Percentiles rank a stretch among this genome's conserved stretches.
phyloP scores from a whole-genome alignment of 345 rosid species.

The Gossypium rotundifolium region DNA sequence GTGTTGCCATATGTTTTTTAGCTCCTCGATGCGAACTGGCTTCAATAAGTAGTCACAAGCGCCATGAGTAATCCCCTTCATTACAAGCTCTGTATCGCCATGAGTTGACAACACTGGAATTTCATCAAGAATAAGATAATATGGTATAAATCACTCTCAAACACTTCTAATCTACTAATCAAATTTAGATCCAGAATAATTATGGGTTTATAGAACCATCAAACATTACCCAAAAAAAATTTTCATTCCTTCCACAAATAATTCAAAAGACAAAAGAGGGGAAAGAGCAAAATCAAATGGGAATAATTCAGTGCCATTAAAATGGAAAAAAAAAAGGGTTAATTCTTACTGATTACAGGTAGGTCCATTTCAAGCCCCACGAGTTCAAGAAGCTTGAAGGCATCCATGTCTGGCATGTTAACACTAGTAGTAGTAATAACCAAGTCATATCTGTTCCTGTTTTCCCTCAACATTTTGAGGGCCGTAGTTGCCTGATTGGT shows the following conservation, averaged over 20 bases:
- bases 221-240: neutral
- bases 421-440: constrained; percentile 78
- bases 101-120: constrained; percentile 74
- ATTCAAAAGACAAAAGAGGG: constrained; percentile 2
- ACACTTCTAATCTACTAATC: neutral
- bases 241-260: neutral
- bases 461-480: constrained; percentile 52
- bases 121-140: constrained; percentile 4
- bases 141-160: neutral
- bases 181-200: neutral
- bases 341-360: constrained; percentile 69
- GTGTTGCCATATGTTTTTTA: constrained; percentile 91
- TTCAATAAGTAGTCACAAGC: constrained; percentile 83
- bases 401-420: constrained; percentile 77
- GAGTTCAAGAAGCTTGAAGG: constrained; percentile 73
- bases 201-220: neutral
- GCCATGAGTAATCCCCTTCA: constrained; percentile 85
- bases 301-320: neutral
- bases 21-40: constrained; percentile 78
- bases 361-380: constrained; percentile 85
- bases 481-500: constrained; percentile 52
- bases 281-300: constrained; percentile 1
- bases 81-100: constrained; percentile 68
- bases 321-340: neutral
- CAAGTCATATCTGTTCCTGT: constrained; percentile 47